A percentile compares a stretch with the other conserved stretches of the same genome.
These are phyloP conservation scores for Annulohypoxylon bovei DNA, from an alignment of 495 filamentous ascomycete genomes.

Conservation along the genomic window DNA sequence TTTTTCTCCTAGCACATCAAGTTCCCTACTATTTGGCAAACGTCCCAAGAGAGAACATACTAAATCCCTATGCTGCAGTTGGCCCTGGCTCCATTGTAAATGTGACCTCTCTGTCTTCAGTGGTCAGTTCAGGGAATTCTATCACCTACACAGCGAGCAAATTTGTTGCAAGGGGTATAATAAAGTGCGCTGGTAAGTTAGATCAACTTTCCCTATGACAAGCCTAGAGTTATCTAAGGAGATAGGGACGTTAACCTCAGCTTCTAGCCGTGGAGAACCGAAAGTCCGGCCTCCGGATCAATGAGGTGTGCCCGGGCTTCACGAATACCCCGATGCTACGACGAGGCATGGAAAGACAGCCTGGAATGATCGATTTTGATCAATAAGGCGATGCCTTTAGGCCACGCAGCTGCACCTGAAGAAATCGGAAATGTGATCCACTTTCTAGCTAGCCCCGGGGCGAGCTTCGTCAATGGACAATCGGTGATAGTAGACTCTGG, in stretches of 20 bases:
- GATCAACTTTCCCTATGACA: not conserved
- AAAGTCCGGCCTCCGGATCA: constrained; percentile 50
- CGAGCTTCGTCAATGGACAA: constrained; percentile 50
- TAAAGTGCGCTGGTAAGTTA: constrained; percentile 52
- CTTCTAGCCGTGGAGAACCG: constrained; percentile 48
- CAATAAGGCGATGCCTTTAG: constrained; percentile 43
- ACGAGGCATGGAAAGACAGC: constrained; percentile 42
- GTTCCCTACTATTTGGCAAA: not conserved
- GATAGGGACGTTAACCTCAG: not conserved
- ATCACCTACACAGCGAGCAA: constrained; percentile 60
- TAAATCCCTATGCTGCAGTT: not conserved
- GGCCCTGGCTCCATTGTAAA: constrained; percentile 59
- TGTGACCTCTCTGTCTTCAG: constrained; percentile 57
- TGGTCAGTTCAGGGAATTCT: constrained; percentile 47
- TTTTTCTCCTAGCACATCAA: not conserved
- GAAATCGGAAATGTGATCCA: constrained; percentile 56
- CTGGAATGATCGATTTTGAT: constrained; percentile 36
- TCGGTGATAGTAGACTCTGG: constrained; percentile 45
- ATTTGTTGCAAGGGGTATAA: constrained; percentile 59
- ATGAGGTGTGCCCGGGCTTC: constrained; percentile 55
- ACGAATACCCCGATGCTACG: constrained; percentile 52
- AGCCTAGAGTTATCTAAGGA: not conserved
- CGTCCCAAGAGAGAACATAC: not conserved
- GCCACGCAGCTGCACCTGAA: constrained; percentile 48
- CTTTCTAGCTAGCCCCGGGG: constrained; percentile 51